Base-by-base conservation (phyloP, 2,329 filamentous ascomycete species). In the Didymella exigua region DNA sequence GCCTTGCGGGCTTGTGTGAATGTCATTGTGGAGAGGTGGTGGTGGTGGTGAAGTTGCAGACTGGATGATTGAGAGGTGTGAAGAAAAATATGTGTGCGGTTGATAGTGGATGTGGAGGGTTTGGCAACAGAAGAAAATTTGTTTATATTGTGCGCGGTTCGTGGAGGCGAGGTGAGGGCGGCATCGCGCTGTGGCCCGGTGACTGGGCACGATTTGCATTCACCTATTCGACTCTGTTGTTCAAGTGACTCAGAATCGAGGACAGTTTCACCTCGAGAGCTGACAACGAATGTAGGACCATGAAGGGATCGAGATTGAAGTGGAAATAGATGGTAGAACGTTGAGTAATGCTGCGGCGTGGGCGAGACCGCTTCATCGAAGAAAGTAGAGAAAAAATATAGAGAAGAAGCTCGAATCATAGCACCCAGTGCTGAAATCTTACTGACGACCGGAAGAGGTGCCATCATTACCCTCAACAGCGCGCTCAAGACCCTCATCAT, bases 401-500 rank as follows among this genome's bases (percentile, higher is more conserved):
- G 24, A 34, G 26, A 21, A 23, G 14, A 21, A 29, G 41, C 34
- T 37, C 27, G 45, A 6, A 27, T 29, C 37, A 21, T 49, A 44
- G n/a, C 24, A 44, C 8, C 5, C 3, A 8, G 13, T 31, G 21
- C 27, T 37, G 3, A 14, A n/a, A 6, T 2, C 16, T 42, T 58
- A 69, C 63, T 69, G 56, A 5, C 65, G 56, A 7, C 62, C 58
- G 42, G 69, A 43, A 26, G 69, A 72, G 0, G 68, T 75, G 2
- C 73, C 73, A 54, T 77, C 71, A 7, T 72, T 61, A 0, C 65
- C 58, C 4, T 65, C 69, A n/a, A 75, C 67, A 33, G 77, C 63
- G 24, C 69, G 61, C 66, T 81, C 79, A 44, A 79, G 61, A 14
- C 76, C 72, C 69, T 82, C 81, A 50, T 82, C 79, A 60, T 83